phyloP scores from a whole-genome alignment of 1,284 basidiomycete genomes.

The Ustilago lituana region DNA sequence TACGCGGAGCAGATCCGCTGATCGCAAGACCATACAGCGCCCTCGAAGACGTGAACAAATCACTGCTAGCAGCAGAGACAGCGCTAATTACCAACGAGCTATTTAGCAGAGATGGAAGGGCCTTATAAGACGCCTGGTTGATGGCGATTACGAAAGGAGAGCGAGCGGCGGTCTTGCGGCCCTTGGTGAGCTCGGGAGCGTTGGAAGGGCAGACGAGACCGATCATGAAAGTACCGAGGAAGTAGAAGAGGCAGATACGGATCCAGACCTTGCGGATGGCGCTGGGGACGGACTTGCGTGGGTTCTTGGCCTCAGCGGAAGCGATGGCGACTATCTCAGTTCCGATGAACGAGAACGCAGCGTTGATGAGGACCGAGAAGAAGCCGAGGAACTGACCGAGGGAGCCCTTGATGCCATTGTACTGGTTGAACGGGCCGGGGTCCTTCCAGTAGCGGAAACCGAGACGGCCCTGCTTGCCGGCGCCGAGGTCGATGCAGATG shows the following conservation, averaged over 20 bases:
- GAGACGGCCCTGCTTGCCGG: slow-evolving; percentile 47
- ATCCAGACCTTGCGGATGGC: slow-evolving; percentile 59
- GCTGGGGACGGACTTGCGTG: slow-evolving; percentile 63
- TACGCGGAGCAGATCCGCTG: slow-evolving; percentile 77
- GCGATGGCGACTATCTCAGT: slow-evolving; percentile 88
- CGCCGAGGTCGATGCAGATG: slow-evolving; percentile 61
- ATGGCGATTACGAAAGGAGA: slow-evolving; percentile 67
- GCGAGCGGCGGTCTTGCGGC: slow-evolving; percentile 41
- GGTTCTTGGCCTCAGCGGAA: slow-evolving; percentile 74
- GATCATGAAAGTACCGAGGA: slow-evolving; percentile 69
- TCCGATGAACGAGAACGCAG: slow-evolving; percentile 82
- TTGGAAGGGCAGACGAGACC: slow-evolving; percentile 58
- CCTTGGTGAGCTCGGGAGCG: slow-evolving; percentile 46
- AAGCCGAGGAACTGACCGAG: slow-evolving; percentile 68
- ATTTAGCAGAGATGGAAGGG: slow-evolving; percentile 73
- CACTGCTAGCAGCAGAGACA: slow-evolving; percentile 84
- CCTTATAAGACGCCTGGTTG: slow-evolving; percentile 67
- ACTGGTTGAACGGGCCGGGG: slow-evolving; percentile 68
- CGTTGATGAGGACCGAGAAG: slow-evolving; percentile 68
- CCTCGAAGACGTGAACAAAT: slow-evolving; percentile 83
- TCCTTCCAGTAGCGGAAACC: slow-evolving; percentile 64
- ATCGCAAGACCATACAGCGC: slow-evolving; percentile 79
- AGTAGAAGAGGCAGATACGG: slow-evolving; percentile 63
- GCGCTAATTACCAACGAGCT: slow-evolving; percentile 80
- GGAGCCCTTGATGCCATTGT: slow-evolving; percentile 70